A percentile compares a stretch with the other conserved stretches of the same genome.
phyloP scores from a whole-genome alignment of 441 rosid species.

The Isatis lusitanica region DNA sequence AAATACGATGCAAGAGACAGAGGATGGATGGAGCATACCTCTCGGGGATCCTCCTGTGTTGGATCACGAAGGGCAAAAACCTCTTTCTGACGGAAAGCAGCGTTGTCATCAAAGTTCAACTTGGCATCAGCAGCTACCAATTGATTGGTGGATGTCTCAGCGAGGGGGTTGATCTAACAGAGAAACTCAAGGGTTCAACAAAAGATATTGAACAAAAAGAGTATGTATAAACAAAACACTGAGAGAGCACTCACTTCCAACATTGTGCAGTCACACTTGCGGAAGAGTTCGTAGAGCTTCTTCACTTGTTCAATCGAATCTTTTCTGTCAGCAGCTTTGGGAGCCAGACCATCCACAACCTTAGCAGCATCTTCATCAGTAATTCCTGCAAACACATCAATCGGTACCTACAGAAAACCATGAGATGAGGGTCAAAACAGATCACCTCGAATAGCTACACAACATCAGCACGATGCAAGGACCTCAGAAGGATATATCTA shows the following conservation, averaged over 20 bases:
- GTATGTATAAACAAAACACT: not conserved
- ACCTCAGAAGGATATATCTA: not conserved
- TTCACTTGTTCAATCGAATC: slow-evolving; percentile 94
- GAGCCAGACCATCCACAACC: slow-evolving; percentile 94
- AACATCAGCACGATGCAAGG: not conserved
- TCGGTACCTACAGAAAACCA: slow-evolving; percentile 66
- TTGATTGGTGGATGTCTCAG: slow-evolving; percentile 79
- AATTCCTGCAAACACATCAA: slow-evolving; percentile 90
- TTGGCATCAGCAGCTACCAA: slow-evolving; percentile 99
- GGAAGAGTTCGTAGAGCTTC: slow-evolving; percentile 87
- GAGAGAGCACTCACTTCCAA: slow-evolving; percentile 72
- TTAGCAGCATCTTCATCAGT: slow-evolving; percentile 96
- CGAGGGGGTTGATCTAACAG: slow-evolving; percentile 90
- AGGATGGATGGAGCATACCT: slow-evolving; percentile 50
- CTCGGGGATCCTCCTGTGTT: slow-evolving; percentile 96
- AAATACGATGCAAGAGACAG: not conserved
- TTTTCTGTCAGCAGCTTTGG: slow-evolving; percentile 77
- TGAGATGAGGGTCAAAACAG: slow-evolving; percentile 10
- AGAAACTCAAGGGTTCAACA: slow-evolving; percentile 16
- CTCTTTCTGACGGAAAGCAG: slow-evolving; percentile 85
- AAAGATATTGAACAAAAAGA: not conserved
- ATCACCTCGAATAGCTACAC: not conserved
- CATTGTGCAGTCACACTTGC: slow-evolving; percentile 81
- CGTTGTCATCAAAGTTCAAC: slow-evolving; percentile 98
- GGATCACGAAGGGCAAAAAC: slow-evolving; percentile 81